These are phyloP conservation scores for Anethum foeniculum DNA, from an alignment of 140 eudicot genomes.

Conservation along the genomic window DNA sequence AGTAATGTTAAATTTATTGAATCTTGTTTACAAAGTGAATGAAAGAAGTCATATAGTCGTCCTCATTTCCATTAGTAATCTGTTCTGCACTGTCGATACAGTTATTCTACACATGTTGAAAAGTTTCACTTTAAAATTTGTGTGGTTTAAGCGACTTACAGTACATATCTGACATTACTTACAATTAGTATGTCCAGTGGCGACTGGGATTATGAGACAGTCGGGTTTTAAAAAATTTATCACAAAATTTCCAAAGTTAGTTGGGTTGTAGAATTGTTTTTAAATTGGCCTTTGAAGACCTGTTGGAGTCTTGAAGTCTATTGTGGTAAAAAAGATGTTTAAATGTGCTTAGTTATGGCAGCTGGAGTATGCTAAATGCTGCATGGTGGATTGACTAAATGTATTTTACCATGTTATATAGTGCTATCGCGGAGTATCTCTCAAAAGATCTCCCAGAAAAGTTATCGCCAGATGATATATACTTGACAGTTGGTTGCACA, in stretches of 20 bases:
- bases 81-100: not conserved
- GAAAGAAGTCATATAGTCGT: not conserved
- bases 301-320: no score
- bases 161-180: not conserved
- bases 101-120: not conserved
- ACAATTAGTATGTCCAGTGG: not conserved
- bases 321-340: not conserved
- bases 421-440: constrained; percentile 65
- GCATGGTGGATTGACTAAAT: not conserved
- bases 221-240: no score
- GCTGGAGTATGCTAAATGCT: not conserved
- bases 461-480: constrained; percentile 54
- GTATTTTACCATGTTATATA: constrained; percentile 2
- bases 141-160: not conserved
- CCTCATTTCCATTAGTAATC: not conserved
- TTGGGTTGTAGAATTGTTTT: no score
- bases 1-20: no score
- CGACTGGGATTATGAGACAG: no score
- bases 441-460: constrained; percentile 52
- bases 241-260: no score
- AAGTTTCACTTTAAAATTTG: not conserved
- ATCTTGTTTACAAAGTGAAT: not conserved
- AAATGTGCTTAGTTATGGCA: not conserved
- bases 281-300: no score
- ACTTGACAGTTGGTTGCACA: constrained; percentile 56